A percentile compares a stretch with the other conserved stretches of the same genome.
Evolutionary conservation across 345 rosid species (phyloP).

Genomic region (Populus ilicifolia): DNA sequence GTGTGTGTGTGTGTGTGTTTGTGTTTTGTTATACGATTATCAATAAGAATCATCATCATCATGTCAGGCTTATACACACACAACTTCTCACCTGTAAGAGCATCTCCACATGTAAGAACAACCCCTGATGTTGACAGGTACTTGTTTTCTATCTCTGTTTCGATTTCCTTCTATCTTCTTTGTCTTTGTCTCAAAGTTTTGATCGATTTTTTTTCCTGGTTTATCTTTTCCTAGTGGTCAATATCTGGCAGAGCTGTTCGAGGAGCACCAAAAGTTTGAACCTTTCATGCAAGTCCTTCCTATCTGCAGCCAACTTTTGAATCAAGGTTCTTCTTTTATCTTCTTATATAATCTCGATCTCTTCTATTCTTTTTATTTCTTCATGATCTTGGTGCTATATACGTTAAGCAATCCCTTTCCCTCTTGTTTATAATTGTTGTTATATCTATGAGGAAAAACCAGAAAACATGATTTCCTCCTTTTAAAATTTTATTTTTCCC

Average conservation of each 20-base stretch:
- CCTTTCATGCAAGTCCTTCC: conserved; percentile 93
- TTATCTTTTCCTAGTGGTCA: conserved; percentile 42
- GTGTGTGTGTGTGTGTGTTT: neutral
- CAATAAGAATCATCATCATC: neutral
- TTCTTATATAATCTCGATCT: neutral
- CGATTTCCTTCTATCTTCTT: neutral
- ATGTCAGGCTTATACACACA: conserved; percentile 16
- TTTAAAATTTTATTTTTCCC: neutral
- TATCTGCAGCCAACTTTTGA: conserved; percentile 73
- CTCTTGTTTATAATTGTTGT: neutral
- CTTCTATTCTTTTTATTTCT: neutral
- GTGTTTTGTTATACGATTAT: neutral
- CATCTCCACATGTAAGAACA: conserved; percentile 11
- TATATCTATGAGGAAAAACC: neutral
- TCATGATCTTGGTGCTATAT: conserved; percentile 9
- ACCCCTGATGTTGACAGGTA: conserved; percentile 16
- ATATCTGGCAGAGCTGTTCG: conserved; percentile 72
- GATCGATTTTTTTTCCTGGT: neutral
- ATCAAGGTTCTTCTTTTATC: conserved; percentile 59
- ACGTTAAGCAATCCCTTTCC: neutral
- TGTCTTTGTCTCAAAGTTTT: neutral
- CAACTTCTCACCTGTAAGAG: conserved; percentile 13
- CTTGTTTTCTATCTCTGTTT: neutral
- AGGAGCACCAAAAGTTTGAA: conserved; percentile 89
- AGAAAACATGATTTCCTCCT: neutral